Evolutionary conservation across 208 protist genomes (phyloP).

Genomic region (Trypanosoma melophagium): DNA sequence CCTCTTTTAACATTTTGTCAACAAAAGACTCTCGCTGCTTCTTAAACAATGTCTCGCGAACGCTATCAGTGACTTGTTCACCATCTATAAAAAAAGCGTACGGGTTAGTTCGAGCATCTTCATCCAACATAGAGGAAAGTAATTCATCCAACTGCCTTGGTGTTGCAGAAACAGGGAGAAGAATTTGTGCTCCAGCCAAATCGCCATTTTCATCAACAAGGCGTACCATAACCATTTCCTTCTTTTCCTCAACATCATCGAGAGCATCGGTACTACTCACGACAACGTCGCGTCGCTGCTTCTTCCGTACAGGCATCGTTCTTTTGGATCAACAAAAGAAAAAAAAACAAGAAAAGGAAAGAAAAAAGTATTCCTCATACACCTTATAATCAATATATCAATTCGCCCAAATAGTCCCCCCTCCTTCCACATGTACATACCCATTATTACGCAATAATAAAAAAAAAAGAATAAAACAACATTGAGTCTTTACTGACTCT

Average conservation of each 20-base stretch:
- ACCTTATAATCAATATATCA: no score
- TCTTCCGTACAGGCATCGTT: slow-evolving; percentile 85
- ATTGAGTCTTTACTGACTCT: no score
- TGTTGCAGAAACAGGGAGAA: slow-evolving; percentile 89
- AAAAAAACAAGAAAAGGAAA: slow-evolving; percentile 6
- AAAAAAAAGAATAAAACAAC: no score
- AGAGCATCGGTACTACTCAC: slow-evolving; percentile 34
- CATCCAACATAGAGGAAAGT: slow-evolving; percentile 70
- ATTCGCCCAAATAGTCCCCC: no score
- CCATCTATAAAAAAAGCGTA: slow-evolving; percentile 97
- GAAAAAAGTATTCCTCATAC: neutral
- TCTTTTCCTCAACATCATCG: slow-evolving; percentile 29
- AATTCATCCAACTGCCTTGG: slow-evolving; percentile 88
- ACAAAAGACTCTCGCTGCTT: slow-evolving; percentile 76
- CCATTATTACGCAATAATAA: no score
- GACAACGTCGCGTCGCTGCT: slow-evolving; percentile 73
- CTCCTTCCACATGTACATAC: no score
- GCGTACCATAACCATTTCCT: slow-evolving; percentile 77
- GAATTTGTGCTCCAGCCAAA: slow-evolving; percentile 89
- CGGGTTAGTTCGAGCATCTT: slow-evolving; percentile 80
- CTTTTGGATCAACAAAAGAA: neutral
- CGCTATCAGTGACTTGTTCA: slow-evolving; percentile 87
- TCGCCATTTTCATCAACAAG: slow-evolving; percentile 88
- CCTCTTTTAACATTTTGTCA: slow-evolving; percentile 80
- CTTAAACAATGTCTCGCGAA: slow-evolving; percentile 84